Conservation (phyloP, 192 early-diverging fungal genomes). For the Umbelopsis ramanniana region DNA sequence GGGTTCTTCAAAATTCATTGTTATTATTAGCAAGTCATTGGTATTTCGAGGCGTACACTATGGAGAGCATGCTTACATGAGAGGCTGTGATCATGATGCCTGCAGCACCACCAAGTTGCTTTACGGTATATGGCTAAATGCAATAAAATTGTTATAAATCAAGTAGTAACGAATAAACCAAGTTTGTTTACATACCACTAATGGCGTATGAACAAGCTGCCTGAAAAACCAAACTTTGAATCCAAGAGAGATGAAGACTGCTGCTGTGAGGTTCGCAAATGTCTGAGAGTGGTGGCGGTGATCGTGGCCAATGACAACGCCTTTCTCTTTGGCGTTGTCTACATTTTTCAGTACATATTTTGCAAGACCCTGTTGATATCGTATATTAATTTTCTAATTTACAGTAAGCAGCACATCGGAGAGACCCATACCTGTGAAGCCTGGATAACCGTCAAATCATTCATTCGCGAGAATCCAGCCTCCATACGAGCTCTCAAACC, state of each 20-base stretch:
- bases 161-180: neutral
- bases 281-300: slow-evolving; percentile 85
- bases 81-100: slow-evolving; percentile 98
- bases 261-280: slow-evolving; percentile 85
- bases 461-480: slow-evolving; percentile 92
- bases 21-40: neutral
- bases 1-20: slow-evolving; percentile 69
- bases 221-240: slow-evolving; percentile 81
- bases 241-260: slow-evolving; percentile 78
- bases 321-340: slow-evolving; percentile 61
- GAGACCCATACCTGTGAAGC: slow-evolving; percentile 72
- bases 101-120: slow-evolving; percentile 66
- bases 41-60: neutral
- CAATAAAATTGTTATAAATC: neutral
- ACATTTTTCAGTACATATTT: slow-evolving; percentile 67
- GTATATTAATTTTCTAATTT: neutral
- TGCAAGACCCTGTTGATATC: slow-evolving; percentile 61
- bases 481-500: slow-evolving; percentile 92
- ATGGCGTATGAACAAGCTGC: slow-evolving; percentile 81
- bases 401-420: neutral
- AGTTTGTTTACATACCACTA: slow-evolving; percentile 52
- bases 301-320: slow-evolving; percentile 93
- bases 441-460: slow-evolving; percentile 91
- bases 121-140: slow-evolving; percentile 80
- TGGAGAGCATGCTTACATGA: slow-evolving; percentile 52